Percentiles rank a stretch among this genome's conserved stretches.
Evolutionary conservation across 148 eudicot species (phyloP).

Genomic region (Amaranthus palmeri): DNA sequence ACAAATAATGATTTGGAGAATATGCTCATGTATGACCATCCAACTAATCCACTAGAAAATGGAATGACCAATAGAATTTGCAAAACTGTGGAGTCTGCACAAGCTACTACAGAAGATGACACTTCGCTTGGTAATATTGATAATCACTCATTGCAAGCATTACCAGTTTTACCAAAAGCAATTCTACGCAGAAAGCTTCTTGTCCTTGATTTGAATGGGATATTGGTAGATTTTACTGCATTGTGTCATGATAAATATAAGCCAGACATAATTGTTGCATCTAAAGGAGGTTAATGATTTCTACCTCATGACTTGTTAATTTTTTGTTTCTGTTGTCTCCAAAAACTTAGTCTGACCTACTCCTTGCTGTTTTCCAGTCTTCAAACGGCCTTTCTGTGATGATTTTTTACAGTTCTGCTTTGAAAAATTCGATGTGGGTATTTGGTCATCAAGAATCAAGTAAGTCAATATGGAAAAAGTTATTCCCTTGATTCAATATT

Average conservation of each 20-base stretch:
- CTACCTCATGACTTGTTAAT: neutral
- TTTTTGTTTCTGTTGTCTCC: slow-evolving; percentile 13
- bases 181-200: slow-evolving; percentile 51
- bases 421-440: slow-evolving; percentile 63
- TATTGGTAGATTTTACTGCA: slow-evolving; percentile 56
- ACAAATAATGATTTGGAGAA: slow-evolving; percentile 6
- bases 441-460: slow-evolving; percentile 82
- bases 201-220: slow-evolving; percentile 83
- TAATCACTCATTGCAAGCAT: slow-evolving; percentile 11
- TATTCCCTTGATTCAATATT: neutral
- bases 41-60: neutral
- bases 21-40: slow-evolving; percentile 7
- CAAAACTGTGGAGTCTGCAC: slow-evolving; percentile 14
- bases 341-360: slow-evolving; percentile 6
- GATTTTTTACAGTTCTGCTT: slow-evolving; percentile 81
- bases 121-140: slow-evolving; percentile 8
- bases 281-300: slow-evolving; percentile 50
- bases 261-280: slow-evolving; percentile 39
- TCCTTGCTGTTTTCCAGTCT: slow-evolving; percentile 42
- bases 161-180: slow-evolving; percentile 12
- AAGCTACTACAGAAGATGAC: slow-evolving; percentile 16
- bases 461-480: slow-evolving; percentile 16
- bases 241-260: slow-evolving; percentile 21
- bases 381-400: slow-evolving; percentile 77
- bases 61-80: slow-evolving; percentile 1